Base-by-base conservation (phyloP, 73 alveolate species). In the Tetrahymena borealis region DNA sequence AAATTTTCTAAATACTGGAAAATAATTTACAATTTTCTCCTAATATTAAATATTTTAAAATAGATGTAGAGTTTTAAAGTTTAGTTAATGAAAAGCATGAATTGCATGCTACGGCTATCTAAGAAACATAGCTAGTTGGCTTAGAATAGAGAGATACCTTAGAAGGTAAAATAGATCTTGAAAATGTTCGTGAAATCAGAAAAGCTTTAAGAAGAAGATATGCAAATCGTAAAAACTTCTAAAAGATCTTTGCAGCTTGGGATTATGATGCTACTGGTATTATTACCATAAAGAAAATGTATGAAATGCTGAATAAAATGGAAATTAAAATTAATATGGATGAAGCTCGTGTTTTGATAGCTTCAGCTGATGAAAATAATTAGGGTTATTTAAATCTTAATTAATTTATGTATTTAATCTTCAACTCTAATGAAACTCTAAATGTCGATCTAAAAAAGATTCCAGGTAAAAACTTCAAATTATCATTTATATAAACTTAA, bases 121-220 rank as follows among this genome's bases (percentile, higher is more conserved):
- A 96, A 91, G 99, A 97, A 94, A 97, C 99, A 9, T 94, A 97
- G 43, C 94, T 97, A 24, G 99, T 97, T 11, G 94, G 97, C 35
- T 36, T 98, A 43, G 96, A 94, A 13, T 91, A 97, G 90, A 96
- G 94, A 85, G 95, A 92, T 78, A 97, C 99, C 60, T 93, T 97
- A 11, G 98, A 97, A 93, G 99, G 99, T 43, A 97, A 98, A 95
- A 98, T 98, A 12, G 99, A 97, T 91, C 78, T 97, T 39, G 96
- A 96, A 93, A 98, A 97, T 94, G 98, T 98, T 90, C 94, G 97
- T 92, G 99, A 98, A 43, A 98, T 98, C 60, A 97, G 98, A 79
- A 96, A 99, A 95, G 98, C 99, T 77, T 93, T 98, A 90, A 94
- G 99, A 90, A 94, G 99, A 90, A 94, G 99, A 60, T 97, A 98